Evolutionary conservation across 1,139 yeast species (phyloP).

Genomic region (Blastobotrys buckinghamii): DNA sequence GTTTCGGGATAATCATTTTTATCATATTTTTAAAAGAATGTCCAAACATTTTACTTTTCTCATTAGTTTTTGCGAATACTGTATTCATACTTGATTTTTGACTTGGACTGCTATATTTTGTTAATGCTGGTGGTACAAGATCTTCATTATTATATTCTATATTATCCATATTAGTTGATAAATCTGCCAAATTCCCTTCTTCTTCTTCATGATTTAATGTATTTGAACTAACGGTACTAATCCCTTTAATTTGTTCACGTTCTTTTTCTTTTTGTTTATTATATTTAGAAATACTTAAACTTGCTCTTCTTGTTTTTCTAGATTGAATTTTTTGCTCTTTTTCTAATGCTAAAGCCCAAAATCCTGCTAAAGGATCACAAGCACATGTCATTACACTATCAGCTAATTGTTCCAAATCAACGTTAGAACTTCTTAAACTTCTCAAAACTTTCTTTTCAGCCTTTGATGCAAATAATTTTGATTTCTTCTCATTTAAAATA

Average conservation of each 20-base stretch:
- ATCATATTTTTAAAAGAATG: slow-evolving; percentile 18
- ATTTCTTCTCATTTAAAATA: slow-evolving; percentile 34
- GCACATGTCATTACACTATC: slow-evolving; percentile 54
- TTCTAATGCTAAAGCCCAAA: slow-evolving; percentile 72
- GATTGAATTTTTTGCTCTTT: slow-evolving; percentile 47
- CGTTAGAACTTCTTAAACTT: slow-evolving; percentile 55
- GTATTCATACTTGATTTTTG: slow-evolving; percentile 15
- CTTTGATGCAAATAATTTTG: slow-evolving; percentile 49
- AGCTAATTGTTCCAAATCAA: slow-evolving; percentile 60
- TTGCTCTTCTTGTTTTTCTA: slow-evolving; percentile 18
- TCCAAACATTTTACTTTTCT: slow-evolving; percentile 12
- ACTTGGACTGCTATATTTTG: slow-evolving; percentile 9
- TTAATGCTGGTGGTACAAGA: background rate
- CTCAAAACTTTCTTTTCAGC: slow-evolving; percentile 63
- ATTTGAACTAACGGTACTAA: background rate
- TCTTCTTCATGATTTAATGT: background rate
- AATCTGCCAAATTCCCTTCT: background rate
- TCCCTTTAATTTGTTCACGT: background rate
- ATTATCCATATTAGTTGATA: background rate
- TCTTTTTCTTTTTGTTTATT: background rate
- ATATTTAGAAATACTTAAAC: slow-evolving; percentile 19
- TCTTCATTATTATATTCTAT: too few species aligned
- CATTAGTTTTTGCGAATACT: slow-evolving; percentile 12
- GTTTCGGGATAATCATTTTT: slow-evolving; percentile 14
- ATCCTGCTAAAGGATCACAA: slow-evolving; percentile 77